Percentiles rank a stretch among this genome's conserved stretches.
Evolutionary conservation across 805 yeast genomes (phyloP).

Genomic region (Metahyphopichia silvanorum): DNA sequence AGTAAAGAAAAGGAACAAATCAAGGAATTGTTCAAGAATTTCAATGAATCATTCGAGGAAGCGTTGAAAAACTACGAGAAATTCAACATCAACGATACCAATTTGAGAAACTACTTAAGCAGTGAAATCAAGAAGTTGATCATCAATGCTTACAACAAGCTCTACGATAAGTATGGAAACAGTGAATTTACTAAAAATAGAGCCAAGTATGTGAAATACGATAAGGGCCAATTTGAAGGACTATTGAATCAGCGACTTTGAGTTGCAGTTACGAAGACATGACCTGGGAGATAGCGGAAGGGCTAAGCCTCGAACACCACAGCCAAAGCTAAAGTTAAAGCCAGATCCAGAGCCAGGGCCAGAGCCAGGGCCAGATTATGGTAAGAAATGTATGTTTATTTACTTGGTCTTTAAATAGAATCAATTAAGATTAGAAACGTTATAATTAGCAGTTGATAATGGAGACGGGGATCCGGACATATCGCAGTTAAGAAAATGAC

Average conservation of each 20-base stretch:
- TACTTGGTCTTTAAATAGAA: too few species aligned
- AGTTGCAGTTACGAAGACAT: too few species aligned
- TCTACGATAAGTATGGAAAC: conserved; percentile 69
- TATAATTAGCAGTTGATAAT: too few species aligned
- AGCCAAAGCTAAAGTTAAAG: too few species aligned
- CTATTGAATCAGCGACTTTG: conserved; percentile 20
- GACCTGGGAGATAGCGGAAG: too few species aligned
- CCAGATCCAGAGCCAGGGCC: too few species aligned
- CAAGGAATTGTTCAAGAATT: conserved; percentile 79
- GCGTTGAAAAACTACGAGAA: conserved; percentile 63
- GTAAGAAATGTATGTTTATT: too few species aligned
- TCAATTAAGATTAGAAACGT: too few species aligned
- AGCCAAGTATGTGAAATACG: conserved; percentile 68
- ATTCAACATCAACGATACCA: conserved; percentile 63
- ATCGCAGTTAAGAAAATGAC: too few species aligned
- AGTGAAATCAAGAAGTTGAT: conserved; percentile 73
- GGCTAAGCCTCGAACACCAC: too few species aligned
- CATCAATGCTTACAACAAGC: conserved; percentile 79
- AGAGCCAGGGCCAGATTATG: too few species aligned
- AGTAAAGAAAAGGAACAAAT: conserved; percentile 78
- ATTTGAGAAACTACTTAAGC: conserved; percentile 58
- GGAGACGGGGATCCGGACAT: too few species aligned
- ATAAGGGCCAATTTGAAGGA: conserved; percentile 42
- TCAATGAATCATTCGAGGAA: conserved; percentile 81
- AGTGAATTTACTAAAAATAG: conserved; percentile 73